These are phyloP conservation scores for Xylaria sp. DNA, from an alignment of 2,329 filamentous ascomycete species.

Conservation along the genomic window DNA sequence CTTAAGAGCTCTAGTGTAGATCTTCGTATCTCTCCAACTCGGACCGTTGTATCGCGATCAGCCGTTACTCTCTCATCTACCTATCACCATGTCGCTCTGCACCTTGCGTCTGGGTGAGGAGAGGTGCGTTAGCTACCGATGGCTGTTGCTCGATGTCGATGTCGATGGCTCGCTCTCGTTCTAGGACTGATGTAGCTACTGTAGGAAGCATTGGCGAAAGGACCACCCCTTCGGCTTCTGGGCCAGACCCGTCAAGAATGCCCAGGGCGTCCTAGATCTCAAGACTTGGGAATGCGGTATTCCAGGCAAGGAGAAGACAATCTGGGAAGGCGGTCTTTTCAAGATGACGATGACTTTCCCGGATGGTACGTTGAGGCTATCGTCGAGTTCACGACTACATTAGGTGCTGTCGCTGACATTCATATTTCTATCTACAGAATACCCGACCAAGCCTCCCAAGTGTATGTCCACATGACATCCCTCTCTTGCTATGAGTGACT, in stretches of 20 bases:
- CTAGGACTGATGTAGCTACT: slow-evolving; percentile 15
- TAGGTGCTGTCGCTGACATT: slow-evolving; percentile 11
- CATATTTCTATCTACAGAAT: slow-evolving; percentile 55
- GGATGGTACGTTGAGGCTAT: slow-evolving; percentile 61
- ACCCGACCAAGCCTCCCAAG: slow-evolving; percentile 97
- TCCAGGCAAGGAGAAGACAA: slow-evolving; percentile 91
- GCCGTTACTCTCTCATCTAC: background rate
- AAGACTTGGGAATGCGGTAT: slow-evolving; percentile 97
- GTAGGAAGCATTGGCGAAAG: slow-evolving; percentile 89
- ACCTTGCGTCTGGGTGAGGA: slow-evolving; percentile 84
- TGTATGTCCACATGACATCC: slow-evolving; percentile 56
- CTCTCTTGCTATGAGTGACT: background rate
- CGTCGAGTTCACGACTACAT: background rate
- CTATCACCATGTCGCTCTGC: slow-evolving; percentile 69
- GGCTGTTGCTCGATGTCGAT: background rate
- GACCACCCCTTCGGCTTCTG: slow-evolving; percentile 98
- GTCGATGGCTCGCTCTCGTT: background rate
- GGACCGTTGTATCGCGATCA: background rate
- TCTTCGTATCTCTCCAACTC: background rate
- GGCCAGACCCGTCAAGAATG: slow-evolving; percentile 76
- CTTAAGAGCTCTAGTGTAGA: slow-evolving; percentile 3
- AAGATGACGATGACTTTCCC: slow-evolving; percentile 91
- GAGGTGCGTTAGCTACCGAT: slow-evolving; percentile 51
- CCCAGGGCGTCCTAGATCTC: slow-evolving; percentile 78
- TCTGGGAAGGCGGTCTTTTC: slow-evolving; percentile 97